A percentile compares a stretch with the other conserved stretches of the same genome.
Conservation (phyloP, 2,329 filamentous ascomycete species). For the Coniochaeta hoffmannii region DNA sequence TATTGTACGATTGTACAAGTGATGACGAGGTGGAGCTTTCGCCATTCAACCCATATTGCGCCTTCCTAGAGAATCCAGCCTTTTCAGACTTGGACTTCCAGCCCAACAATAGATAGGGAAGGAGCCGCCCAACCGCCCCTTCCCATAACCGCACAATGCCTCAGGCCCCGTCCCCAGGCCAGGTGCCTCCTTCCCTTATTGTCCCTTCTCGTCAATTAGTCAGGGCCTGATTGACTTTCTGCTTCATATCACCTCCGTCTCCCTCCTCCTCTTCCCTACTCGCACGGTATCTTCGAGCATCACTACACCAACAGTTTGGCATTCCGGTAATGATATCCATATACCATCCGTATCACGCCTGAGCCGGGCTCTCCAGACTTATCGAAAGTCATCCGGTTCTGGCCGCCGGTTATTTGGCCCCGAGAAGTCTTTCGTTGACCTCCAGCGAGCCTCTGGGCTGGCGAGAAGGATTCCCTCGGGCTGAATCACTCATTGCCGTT, state of each 20-base stretch:
- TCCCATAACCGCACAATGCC: neutral
- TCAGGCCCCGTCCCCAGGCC: neutral
- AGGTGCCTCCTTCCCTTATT: neutral
- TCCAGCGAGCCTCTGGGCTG: neutral
- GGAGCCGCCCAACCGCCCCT: neutral
- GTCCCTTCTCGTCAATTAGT: neutral
- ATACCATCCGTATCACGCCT: neutral
- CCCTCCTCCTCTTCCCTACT: slow-evolving; percentile 5
- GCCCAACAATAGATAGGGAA: neutral
- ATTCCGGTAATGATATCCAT: slow-evolving; percentile 3
- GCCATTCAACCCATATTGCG: neutral
- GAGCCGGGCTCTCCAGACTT: neutral
- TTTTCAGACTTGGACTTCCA: neutral
- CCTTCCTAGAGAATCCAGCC: neutral
- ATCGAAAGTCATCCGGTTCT: neutral
- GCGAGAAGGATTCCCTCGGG: neutral
- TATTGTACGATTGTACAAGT: neutral
- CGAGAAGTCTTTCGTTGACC: slow-evolving; percentile 1
- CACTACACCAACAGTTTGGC: neutral
- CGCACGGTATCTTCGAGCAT: neutral
- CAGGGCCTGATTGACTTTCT: neutral
- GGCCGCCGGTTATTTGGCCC: neutral
- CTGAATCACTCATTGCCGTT: neutral
- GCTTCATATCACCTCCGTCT: slow-evolving; percentile 1
- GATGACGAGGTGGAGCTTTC: too few species aligned